Evolutionary conservation across 805 yeast genomes (phyloP).

Genomic region (Kuraishia capsulata): DNA sequence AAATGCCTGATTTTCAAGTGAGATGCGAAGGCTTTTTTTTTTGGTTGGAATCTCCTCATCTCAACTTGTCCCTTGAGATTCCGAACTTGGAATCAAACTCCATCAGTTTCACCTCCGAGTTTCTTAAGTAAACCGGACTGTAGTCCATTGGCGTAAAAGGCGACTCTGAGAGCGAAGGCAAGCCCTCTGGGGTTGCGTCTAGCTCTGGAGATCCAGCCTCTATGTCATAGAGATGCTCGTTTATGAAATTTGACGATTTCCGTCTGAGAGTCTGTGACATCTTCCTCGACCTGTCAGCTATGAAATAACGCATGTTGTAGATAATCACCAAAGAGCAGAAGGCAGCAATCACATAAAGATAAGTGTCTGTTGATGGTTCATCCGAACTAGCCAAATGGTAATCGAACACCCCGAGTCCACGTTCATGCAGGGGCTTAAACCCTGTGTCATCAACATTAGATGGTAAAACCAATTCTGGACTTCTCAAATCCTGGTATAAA

Average conservation of each 20-base stretch:
- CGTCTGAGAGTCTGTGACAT: background rate
- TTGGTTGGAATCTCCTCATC: no score
- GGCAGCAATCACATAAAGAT: background rate
- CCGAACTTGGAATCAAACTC: background rate
- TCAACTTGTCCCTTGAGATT: background rate
- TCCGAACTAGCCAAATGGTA: conserved; percentile 7
- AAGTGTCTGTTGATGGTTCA: background rate
- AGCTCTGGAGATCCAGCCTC: background rate
- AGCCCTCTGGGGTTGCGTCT: background rate
- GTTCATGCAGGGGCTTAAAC: conserved; percentile 18
- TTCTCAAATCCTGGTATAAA: conserved; percentile 16
- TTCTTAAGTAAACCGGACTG: background rate
- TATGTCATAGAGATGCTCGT: background rate
- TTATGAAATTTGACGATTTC: background rate
- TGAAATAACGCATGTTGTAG: background rate
- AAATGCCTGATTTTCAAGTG: no score
- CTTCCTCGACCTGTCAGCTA: background rate
- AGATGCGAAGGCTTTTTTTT: no score
- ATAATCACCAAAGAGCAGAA: background rate
- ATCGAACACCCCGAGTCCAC: conserved; percentile 20
- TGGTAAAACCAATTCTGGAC: conserved; percentile 17
- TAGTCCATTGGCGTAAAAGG: background rate
- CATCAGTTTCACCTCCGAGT: background rate
- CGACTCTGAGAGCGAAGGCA: background rate
- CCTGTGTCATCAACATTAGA: conserved; percentile 13